Evolutionary conservation across 306 rosid species (phyloP).

Genomic region (Cicer arietinum): DNA sequence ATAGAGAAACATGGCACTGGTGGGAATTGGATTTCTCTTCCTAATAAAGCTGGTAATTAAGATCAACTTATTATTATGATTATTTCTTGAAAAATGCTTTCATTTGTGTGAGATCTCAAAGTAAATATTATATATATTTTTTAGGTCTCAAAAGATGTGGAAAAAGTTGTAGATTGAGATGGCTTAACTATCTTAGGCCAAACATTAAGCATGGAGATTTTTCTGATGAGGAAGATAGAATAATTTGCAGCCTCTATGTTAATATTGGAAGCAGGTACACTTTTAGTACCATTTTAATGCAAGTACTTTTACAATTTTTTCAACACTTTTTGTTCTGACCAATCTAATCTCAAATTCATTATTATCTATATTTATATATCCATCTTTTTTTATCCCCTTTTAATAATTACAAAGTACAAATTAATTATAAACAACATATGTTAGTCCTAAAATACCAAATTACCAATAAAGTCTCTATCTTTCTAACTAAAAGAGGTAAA

Average conservation of each 20-base stretch:
- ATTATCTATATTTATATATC: conserved; percentile 1
- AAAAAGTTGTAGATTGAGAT: conserved; percentile 96
- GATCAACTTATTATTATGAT: neutral
- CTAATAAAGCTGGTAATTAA: conserved; percentile 83
- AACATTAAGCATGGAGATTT: conserved; percentile 97
- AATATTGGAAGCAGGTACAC: conserved; percentile 93
- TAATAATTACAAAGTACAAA: conserved; percentile 19
- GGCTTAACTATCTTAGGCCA: conserved; percentile 98
- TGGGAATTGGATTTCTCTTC: conserved; percentile 98
- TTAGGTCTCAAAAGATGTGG: conserved; percentile 94
- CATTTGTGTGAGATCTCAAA: conserved; percentile 19
- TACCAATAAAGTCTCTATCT: conserved; percentile 27
- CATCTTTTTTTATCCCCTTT: neutral
- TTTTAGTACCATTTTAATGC: conserved; percentile 22
- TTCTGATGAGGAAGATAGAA: conserved; percentile 90
- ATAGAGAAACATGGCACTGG: conserved; percentile 89
- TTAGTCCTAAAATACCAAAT: neutral
- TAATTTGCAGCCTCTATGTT: conserved; percentile 84
- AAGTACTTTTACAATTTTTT: conserved; percentile 29
- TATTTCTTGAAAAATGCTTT: conserved; percentile 16
- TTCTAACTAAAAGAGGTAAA: conserved; percentile 44
- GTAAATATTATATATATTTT: neutral
- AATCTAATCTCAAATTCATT: conserved; percentile 25
- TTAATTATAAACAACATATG: neutral
- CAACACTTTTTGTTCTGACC: conserved; percentile 31